Evolutionary conservation across 2,329 filamentous ascomycete species (phyloP).

Genomic region (Cytospora chrysosperma): DNA sequence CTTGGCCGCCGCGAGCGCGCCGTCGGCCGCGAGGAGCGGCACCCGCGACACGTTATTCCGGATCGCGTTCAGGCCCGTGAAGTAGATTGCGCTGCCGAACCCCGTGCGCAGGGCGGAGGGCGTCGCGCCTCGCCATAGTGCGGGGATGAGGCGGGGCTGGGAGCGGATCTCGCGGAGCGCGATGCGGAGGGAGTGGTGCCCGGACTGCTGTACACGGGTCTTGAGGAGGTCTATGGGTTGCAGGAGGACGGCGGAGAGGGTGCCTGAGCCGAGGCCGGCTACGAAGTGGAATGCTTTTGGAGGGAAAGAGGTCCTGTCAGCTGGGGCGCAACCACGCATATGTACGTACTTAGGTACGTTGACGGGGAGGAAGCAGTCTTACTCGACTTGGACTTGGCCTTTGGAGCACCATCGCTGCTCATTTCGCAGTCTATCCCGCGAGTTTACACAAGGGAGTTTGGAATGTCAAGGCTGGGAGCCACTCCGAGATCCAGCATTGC

Average conservation of each 20-base stretch:
- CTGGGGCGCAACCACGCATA: neutral
- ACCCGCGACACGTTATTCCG: slow-evolving; percentile 63
- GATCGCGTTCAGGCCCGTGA: slow-evolving; percentile 80
- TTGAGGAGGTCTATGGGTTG: slow-evolving; percentile 97
- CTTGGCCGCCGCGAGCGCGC: slow-evolving; percentile 24
- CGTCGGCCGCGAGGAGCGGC: slow-evolving; percentile 35
- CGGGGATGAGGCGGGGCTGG: slow-evolving; percentile 61
- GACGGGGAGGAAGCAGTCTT: slow-evolving; percentile 16
- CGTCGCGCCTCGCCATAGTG: slow-evolving; percentile 88
- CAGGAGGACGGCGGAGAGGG: slow-evolving; percentile 83
- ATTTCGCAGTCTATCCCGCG: slow-evolving; percentile 29
- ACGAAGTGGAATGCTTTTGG: slow-evolving; percentile 75
- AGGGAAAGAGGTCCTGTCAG: neutral
- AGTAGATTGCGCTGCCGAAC: slow-evolving; percentile 91
- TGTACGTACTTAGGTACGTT: neutral
- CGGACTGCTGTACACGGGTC: slow-evolving; percentile 89
- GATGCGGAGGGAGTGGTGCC: slow-evolving; percentile 63
- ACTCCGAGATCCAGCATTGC: slow-evolving; percentile 19
- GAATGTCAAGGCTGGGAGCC: slow-evolving; percentile 1
- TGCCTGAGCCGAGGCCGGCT: slow-evolving; percentile 83
- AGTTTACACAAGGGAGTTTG: neutral
- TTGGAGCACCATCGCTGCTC: slow-evolving; percentile 35
- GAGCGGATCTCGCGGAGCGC: slow-evolving; percentile 69
- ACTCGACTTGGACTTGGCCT: slow-evolving; percentile 37
- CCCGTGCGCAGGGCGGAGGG: slow-evolving; percentile 93